Base-by-base conservation (phyloP, 495 filamentous ascomycete species). In the Penicillium egyptiacum region DNA sequence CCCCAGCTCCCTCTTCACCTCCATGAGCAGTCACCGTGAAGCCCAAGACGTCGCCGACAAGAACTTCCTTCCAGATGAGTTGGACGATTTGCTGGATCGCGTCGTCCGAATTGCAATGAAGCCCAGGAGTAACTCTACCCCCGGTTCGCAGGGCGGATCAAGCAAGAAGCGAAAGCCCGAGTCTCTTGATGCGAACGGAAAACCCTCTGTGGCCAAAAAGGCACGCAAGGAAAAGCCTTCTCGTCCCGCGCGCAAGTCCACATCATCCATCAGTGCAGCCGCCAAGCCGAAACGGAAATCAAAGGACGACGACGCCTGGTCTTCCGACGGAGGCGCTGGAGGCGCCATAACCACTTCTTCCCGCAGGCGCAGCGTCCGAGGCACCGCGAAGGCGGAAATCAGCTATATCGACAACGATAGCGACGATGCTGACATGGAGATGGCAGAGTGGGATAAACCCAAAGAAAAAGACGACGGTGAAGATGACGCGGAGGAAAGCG, bases 31-130 rank as follows among this genome's bases (percentile, higher is more conserved):
- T 62, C 91, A 94, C 62, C 82, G 86, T 25, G 84, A 87, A 57
- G 91, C 92, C 4, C 88, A 93, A 62, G 81, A 86, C 56, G 88
- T 96, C 56, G 89, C 92, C 1, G 85, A 89, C 64, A 94, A 87
- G 76, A 86, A 86, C 55, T 96, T 86, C 68, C 75, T 96, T 2
- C 88, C 90, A 1, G 88, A 92, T 31, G 87, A 87, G n/a, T 73
- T 95, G 33, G 88, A 91, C n/a, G 88, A 91, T 41, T 69, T 79
- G 49, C 73, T 94, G 6, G 90, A 96, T 53, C 82, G 83, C 12
- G 70, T 92, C 19, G 83, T 88, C 9, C 70, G 70, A 30, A 63
- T 59, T 31, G 72, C 65, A 14, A 74, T 81, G 75, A 74, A 70
- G 61, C 60, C 75, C 19, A 74, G 68, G 59, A 70, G 53, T 49